Base-by-base conservation (phyloP, 164 flowering plant genomes). In the Stephania cephalantha region DNA sequence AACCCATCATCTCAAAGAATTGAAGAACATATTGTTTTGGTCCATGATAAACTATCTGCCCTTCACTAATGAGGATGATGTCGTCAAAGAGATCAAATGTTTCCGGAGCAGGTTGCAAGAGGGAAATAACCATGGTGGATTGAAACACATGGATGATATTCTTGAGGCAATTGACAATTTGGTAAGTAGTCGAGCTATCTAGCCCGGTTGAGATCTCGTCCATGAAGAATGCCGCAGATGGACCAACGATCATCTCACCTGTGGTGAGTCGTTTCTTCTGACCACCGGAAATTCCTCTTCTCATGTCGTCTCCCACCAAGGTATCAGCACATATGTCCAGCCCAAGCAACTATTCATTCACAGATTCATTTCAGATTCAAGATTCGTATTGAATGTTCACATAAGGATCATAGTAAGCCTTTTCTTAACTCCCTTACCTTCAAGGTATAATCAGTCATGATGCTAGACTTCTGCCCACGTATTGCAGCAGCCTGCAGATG, bases 101-200 rank as follows among this genome's bases (percentile, higher is more conserved):
- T 72, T 85, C 89, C 9, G 89, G 88, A 30, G 87, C 80, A 3
- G 89, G 88, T 74, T 87, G 89, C 44, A 87, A 85, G 58, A 85
- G 85, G n/a, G 86, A 80, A 46, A 85, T 78, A 61, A 85, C 72
- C 25, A 80, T 78, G 50, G 87, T 83, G 29, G 80, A 72, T 8
- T 77, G 72, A 15, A 82, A 77, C 63, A 82, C 77, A 70, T 82
- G 83, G 30, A 85, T 68, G 42, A 71, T 72, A 12, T 83, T 78
- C 67, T 74, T 79, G 55, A 85, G 74, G 42, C 79, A 75, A 46
- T 74, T 80, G 72, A 85, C 81, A 45, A 86, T 81, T 50, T 83
- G 85, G 66, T 35, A 83, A 2, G 87, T 85, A 3, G 87, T 85
- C 5, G 87, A 85, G 76, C 85, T 85, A 67, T 85, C 87, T 61